A percentile compares a stretch with the other conserved stretches of the same genome.
These are phyloP conservation scores for Ensete ventricosum DNA, from an alignment of 176 grass and related monocot species.

Conservation along the genomic window DNA sequence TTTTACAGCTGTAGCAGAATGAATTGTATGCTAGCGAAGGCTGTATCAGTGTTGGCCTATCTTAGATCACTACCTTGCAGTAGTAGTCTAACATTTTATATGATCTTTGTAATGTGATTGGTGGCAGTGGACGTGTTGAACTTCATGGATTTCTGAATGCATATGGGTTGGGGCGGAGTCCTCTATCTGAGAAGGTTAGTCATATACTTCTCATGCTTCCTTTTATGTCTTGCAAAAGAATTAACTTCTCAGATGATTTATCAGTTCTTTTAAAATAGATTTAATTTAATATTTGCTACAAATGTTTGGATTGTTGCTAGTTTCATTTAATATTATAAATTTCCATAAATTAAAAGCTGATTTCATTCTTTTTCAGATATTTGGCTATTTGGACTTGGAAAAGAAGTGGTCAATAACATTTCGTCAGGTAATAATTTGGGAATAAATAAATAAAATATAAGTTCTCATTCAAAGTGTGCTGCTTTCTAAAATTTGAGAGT, in stretches of 20 bases:
- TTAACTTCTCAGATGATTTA: neutral
- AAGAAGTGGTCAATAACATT: conserved; percentile 67
- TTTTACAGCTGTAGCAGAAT: too few species aligned
- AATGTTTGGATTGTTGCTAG: too few species aligned
- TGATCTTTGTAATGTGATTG: conserved; percentile 12
- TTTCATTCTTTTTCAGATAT: conserved; percentile 50
- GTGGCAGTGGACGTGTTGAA: conserved; percentile 63
- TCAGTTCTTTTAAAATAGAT: too few species aligned
- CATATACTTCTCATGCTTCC: neutral
- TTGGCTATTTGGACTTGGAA: conserved; percentile 64
- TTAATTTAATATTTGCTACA: too few species aligned
- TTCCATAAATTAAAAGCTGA: too few species aligned
- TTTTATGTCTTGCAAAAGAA: neutral
- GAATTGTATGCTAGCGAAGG: too few species aligned
- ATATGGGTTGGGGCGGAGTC: conserved; percentile 64
- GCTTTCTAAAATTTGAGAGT: too few species aligned
- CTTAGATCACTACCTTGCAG: too few species aligned
- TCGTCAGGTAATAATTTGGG: conserved; percentile 49
- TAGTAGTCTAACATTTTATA: neutral
- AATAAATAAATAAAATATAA: neutral
- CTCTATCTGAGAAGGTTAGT: conserved; percentile 67
- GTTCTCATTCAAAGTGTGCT: too few species aligned
- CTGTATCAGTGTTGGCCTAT: too few species aligned
- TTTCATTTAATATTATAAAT: too few species aligned
- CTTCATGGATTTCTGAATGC: conserved; percentile 53